phyloP scores from a whole-genome alignment of 2,329 filamentous ascomycete genomes.

The Phialophora macrospora region DNA sequence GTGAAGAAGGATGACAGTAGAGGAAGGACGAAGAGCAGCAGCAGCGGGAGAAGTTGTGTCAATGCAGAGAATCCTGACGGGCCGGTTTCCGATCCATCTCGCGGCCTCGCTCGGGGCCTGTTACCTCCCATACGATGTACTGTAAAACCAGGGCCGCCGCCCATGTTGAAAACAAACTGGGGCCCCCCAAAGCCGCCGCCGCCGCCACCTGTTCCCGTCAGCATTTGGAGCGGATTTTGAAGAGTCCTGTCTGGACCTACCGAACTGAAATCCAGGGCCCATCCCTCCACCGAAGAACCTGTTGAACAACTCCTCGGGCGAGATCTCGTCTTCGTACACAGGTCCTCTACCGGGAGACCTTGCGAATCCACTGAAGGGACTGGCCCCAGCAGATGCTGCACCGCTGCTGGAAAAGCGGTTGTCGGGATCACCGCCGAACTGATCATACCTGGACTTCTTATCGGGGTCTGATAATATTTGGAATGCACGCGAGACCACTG shows the following conservation, averaged over 20 bases:
- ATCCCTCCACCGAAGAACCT: conserved; percentile 85
- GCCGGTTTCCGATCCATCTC: conserved; percentile 61
- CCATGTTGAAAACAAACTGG: conserved; percentile 93
- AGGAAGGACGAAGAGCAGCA: conserved; percentile 86
- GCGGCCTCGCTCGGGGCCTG: conserved; percentile 75
- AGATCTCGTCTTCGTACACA: conserved; percentile 89
- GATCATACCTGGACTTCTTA: conserved; percentile 87
- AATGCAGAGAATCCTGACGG: conserved; percentile 60
- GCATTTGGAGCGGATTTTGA: neutral
- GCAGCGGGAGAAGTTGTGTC: conserved; percentile 81
- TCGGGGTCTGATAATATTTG: conserved; percentile 90
- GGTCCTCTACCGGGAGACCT: conserved; percentile 55
- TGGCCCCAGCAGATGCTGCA: conserved; percentile 47
- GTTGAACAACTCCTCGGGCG: conserved; percentile 94
- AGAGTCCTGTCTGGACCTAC: conserved; percentile 50
- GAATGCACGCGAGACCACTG: conserved; percentile 89
- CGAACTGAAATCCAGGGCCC: conserved; percentile 67
- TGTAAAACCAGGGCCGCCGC: conserved; percentile 85
- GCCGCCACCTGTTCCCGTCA: conserved; percentile 51
- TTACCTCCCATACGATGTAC: conserved; percentile 94
- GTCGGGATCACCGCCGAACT: conserved; percentile 89
- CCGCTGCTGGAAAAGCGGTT: conserved; percentile 72
- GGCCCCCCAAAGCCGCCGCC: conserved; percentile 74
- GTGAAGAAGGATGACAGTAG: conserved; percentile 80
- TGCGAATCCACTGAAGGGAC: conserved; percentile 56